phyloP scores from a whole-genome alignment of 2,329 filamentous ascomycete genomes.

The Ceratocystis albifundus region DNA sequence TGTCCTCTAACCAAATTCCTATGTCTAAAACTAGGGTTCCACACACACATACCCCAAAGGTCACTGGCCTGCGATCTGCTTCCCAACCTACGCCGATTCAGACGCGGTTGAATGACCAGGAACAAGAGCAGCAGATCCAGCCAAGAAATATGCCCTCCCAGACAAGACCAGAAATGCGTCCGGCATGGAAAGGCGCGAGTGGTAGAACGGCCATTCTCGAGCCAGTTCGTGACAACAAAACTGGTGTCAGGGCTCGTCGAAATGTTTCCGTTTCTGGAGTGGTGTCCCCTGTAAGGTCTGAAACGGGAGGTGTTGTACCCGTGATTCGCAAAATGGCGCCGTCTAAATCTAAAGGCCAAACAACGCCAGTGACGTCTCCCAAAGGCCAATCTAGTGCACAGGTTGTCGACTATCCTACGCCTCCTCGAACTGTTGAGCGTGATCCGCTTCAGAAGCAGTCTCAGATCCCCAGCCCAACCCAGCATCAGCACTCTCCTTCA shows the following conservation, averaged over 20 bases:
- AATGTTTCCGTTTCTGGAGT: constrained; percentile 19
- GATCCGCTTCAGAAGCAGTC: constrained; percentile 22
- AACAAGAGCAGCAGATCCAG: not conserved
- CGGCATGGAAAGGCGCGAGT: constrained; percentile 62
- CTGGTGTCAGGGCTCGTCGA: constrained; percentile 14
- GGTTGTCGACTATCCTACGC: constrained; percentile 18
- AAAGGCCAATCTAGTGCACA: constrained; percentile 2
- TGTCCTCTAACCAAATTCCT: not conserved
- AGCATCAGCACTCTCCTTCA: constrained; percentile 8
- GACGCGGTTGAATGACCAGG: not conserved
- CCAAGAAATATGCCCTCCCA: not conserved
- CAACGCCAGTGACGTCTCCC: constrained; percentile 16
- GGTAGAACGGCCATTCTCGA: constrained; percentile 54
- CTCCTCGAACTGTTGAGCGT: constrained; percentile 21
- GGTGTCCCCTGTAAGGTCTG: constrained; percentile 17
- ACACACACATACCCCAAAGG: constrained; percentile 15
- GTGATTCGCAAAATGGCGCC: constrained; percentile 22
- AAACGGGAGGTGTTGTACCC: constrained; percentile 14
- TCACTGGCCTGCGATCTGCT: constrained; percentile 33
- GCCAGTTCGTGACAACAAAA: constrained; percentile 46
- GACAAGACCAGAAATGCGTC: constrained; percentile 33
- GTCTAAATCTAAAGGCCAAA: constrained; percentile 6
- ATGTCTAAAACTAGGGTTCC: not conserved
- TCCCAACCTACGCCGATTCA: constrained; percentile 12
- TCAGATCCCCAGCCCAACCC: constrained; percentile 25